These are phyloP conservation scores for Carex pumila DNA, from an alignment of 176 grass and related monocot genomes.

Conservation along the genomic window DNA sequence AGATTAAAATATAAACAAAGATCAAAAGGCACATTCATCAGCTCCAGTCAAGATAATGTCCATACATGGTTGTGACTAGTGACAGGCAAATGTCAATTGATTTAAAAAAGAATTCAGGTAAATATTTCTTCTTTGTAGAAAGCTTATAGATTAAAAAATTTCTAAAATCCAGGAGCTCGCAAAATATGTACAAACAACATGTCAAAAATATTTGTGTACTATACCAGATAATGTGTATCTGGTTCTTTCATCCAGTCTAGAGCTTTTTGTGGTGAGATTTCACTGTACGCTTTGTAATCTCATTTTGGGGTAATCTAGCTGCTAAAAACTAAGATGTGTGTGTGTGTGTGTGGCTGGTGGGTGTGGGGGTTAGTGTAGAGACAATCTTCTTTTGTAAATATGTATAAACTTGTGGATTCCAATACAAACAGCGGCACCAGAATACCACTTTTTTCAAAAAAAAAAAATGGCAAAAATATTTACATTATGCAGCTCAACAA, in stretches of 20 bases:
- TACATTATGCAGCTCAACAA: not conserved
- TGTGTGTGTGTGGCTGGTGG: too few species aligned
- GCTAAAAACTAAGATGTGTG: too few species aligned
- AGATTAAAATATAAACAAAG: constrained; percentile 8
- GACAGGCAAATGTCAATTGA: not conserved
- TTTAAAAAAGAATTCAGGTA: not conserved
- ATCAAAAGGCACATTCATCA: not conserved
- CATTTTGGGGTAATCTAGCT: too few species aligned
- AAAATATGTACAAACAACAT: not conserved
- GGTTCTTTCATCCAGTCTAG: too few species aligned
- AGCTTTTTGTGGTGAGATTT: too few species aligned
- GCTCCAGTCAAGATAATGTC: constrained; percentile 1
- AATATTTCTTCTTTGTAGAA: not conserved
- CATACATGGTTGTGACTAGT: not conserved
- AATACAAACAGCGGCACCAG: too few species aligned
- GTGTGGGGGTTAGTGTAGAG: too few species aligned
- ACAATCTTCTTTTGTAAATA: too few species aligned
- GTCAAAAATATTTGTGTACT: not conserved
- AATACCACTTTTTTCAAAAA: too few species aligned
- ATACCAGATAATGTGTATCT: too few species aligned
- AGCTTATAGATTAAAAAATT: not conserved
- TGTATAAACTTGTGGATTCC: too few species aligned
- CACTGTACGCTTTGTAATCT: too few species aligned
- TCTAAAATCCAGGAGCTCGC: not conserved
- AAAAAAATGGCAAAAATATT: not conserved